Evolutionary conservation across 345 rosid species (phyloP), one percentile per base, ranked within the genome.

Genomic region (Litchi chinensis): DNA sequence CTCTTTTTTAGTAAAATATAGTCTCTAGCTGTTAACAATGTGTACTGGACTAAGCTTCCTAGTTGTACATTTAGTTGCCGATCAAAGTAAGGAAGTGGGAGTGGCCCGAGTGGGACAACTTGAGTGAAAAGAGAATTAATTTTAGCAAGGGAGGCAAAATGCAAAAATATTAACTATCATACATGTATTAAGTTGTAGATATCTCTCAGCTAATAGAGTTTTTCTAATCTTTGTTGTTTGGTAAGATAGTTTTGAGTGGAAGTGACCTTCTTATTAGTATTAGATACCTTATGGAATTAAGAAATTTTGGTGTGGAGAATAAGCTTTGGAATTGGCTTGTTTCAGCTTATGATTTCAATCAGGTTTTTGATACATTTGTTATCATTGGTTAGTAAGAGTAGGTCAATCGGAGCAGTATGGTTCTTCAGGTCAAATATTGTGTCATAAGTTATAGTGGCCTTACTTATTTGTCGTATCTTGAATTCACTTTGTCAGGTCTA

Each of bases 381-480:
- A n/a, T 4, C 65, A 54, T 52, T 8, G 56, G 41, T 54, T 37
- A n/a, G 22, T n/a, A 4, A 28, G 44, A n/a, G 19, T 19, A 65
- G 28, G 62, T 46, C 59, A 32, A 48, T 39, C 6, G 24, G 26
- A 48, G 48, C n/a, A 13, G 16, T 32, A 22, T 37, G 39, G 37
- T 64, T 65, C 73, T 32, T 11, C 6, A 22, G 32, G 5, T 39
- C 13, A 16, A n/a, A 21, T 64, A 21, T 8, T 22, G 63, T 8
- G 63, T n/a, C 21, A 52, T 13, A 48, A 70, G 63, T 73, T 72
- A 41, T 43, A 13, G 40, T 46, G 40, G 28, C 24, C n/a, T 62
- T 76, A 28, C 16, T 73, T 50, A 70, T 80, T 62, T 24, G 50
- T 79, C 26, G 50, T 82, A 28, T 57, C 26, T 69, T 70, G 56